phyloP scores from a whole-genome alignment of 257 asterid species.

The Solanum tacnaense region DNA sequence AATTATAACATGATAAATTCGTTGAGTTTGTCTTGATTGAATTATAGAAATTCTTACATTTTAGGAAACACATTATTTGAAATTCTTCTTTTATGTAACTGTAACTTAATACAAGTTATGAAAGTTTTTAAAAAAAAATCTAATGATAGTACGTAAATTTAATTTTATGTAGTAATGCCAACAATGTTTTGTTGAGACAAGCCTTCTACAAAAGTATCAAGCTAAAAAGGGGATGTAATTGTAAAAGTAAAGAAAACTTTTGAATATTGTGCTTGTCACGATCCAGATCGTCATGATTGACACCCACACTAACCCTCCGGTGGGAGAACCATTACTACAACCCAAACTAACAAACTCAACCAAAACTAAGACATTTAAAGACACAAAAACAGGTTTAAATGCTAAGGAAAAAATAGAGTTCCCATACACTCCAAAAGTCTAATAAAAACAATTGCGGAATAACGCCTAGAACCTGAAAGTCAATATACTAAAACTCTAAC shows the following conservation, averaged over 20 bases:
- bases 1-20: background rate
- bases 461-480: background rate
- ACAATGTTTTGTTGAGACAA: background rate
- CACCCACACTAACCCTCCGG: too few species aligned
- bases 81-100: background rate
- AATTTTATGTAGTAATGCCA: background rate
- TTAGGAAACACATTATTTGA: background rate
- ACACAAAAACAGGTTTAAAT: background rate
- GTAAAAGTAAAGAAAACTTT: background rate
- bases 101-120: background rate
- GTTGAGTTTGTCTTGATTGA: background rate
- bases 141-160: background rate
- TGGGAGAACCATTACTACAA: too few species aligned
- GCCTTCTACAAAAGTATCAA: background rate
- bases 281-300: too few species aligned
- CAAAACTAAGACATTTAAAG: too few species aligned
- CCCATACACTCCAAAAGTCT: background rate
- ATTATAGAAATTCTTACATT: background rate
- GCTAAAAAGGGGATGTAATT: too few species aligned
- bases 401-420: background rate
- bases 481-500: background rate
- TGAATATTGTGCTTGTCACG: too few species aligned
- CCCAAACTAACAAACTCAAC: too few species aligned
- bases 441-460: too few species aligned
- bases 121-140: rapidly evolving